Percentiles rank a stretch among this genome's conserved stretches.
Conservation (phyloP, 164 flowering plant genomes). For the Nymphaea thermarum region DNA sequence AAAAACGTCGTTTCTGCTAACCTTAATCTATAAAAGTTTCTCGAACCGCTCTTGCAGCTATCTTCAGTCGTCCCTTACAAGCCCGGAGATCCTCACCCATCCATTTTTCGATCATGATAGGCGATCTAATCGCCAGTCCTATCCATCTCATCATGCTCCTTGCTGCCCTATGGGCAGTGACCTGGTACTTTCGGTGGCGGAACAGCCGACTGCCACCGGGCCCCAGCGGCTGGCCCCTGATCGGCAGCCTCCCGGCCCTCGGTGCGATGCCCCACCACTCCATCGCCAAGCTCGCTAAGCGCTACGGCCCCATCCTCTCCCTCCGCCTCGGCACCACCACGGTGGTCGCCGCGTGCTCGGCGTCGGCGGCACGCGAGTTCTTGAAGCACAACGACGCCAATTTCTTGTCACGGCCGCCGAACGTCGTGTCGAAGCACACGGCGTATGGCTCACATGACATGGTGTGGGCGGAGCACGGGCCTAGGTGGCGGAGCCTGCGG, state of each 20-base stretch:
- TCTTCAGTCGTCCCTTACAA: too few relatives aligned
- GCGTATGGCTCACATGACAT: slow-evolving; percentile 77
- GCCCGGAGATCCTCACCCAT: too few relatives aligned
- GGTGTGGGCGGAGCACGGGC: slow-evolving; percentile 81
- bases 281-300: slow-evolving; percentile 44
- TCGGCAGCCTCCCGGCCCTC: slow-evolving; percentile 86
- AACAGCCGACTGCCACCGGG: background rate
- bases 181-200: background rate
- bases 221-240: slow-evolving; percentile 57
- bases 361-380: slow-evolving; percentile 55
- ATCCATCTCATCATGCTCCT: background rate
- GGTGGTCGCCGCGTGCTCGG: slow-evolving; percentile 73
- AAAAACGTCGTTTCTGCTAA: too few relatives aligned
- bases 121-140: background rate
- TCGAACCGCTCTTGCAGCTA: too few relatives aligned
- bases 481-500: slow-evolving; percentile 74
- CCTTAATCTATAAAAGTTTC: too few relatives aligned
- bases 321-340: slow-evolving; percentile 59
- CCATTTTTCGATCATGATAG: too few relatives aligned
- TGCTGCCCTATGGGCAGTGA: background rate
- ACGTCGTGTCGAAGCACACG: slow-evolving; percentile 60
- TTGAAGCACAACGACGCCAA: slow-evolving; percentile 62
- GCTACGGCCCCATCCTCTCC: slow-evolving; percentile 62
- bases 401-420: slow-evolving; percentile 70
- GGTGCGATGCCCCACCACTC: slow-evolving; percentile 68